Conservation (phyloP, 768 basidiomycete genomes). For the Cystobasidium ongulense region DNA sequence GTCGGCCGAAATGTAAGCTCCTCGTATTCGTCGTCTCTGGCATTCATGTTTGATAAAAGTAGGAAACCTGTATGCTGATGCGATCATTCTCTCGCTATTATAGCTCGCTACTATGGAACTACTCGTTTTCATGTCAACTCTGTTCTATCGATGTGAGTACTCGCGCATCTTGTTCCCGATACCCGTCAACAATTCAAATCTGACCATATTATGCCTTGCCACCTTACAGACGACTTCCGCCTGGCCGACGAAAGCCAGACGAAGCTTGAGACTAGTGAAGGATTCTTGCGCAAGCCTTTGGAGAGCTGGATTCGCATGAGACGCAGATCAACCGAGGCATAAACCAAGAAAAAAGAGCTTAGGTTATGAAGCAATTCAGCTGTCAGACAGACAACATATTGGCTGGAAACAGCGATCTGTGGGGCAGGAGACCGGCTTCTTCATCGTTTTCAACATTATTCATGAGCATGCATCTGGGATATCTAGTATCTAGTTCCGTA, state of each 20-base stretch:
- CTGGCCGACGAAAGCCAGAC: constrained; percentile 33
- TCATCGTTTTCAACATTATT: background rate
- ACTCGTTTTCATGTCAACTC: constrained; percentile 68
- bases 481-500: no score
- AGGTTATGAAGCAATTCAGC: no score
- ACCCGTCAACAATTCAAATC: constrained; percentile 51
- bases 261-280: constrained; percentile 68
- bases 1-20: constrained; percentile 52
- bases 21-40: background rate
- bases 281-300: constrained; percentile 67
- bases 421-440: no score
- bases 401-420: no score
- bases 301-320: constrained; percentile 19
- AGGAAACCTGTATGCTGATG: no score
- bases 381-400: no score
- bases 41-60: no score
- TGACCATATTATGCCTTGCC: background rate
- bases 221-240: constrained; percentile 17
- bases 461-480: no score
- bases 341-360: background rate
- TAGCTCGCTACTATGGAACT: constrained; percentile 61
- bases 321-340: constrained; percentile 3
- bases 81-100: background rate
- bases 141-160: constrained; percentile 60
- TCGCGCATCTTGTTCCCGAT: constrained; percentile 60